Percentiles rank a stretch among this genome's conserved stretches.
Conservation (phyloP, 148 eudicot species). For the Spergularia marina region DNA sequence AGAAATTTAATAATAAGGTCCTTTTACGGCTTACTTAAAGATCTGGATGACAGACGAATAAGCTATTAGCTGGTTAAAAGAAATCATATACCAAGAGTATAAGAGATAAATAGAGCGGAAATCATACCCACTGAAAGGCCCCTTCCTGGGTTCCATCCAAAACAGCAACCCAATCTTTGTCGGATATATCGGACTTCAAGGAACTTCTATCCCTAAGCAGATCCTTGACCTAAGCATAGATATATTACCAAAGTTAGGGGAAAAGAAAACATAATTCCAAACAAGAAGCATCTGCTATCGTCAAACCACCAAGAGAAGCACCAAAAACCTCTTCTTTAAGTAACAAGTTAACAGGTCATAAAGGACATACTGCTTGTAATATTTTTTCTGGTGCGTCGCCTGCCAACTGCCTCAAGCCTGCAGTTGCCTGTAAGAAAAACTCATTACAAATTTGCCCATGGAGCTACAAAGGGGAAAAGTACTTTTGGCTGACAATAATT, state of each 20-base stretch:
- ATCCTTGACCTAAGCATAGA: constrained; percentile 62
- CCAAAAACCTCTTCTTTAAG: background rate
- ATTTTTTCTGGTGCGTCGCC: constrained; percentile 90
- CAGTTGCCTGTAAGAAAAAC: constrained; percentile 67
- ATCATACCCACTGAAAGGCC: constrained; percentile 95
- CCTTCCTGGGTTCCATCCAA: constrained; percentile 98
- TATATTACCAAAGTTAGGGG: constrained; percentile 5
- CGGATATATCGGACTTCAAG: constrained; percentile 58
- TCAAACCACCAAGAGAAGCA: constrained; percentile 1
- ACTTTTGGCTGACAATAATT: background rate
- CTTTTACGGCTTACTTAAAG: background rate
- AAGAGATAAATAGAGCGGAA: background rate
- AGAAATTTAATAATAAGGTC: background rate
- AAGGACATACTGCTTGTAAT: constrained; percentile 71
- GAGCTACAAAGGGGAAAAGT: background rate
- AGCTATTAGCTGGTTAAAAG: background rate
- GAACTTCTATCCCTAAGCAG: constrained; percentile 61
- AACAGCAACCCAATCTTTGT: constrained; percentile 73
- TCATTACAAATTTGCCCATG: background rate
- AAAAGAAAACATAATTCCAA: background rate
- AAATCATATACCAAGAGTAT: constrained; percentile 3
- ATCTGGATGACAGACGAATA: background rate
- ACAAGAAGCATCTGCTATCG: background rate
- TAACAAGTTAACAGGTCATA: constrained; percentile 7
- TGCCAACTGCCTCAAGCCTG: constrained; percentile 87